Conservation (phyloP, 2,329 filamentous ascomycete species). For the Tolypocladium tropicale region DNA sequence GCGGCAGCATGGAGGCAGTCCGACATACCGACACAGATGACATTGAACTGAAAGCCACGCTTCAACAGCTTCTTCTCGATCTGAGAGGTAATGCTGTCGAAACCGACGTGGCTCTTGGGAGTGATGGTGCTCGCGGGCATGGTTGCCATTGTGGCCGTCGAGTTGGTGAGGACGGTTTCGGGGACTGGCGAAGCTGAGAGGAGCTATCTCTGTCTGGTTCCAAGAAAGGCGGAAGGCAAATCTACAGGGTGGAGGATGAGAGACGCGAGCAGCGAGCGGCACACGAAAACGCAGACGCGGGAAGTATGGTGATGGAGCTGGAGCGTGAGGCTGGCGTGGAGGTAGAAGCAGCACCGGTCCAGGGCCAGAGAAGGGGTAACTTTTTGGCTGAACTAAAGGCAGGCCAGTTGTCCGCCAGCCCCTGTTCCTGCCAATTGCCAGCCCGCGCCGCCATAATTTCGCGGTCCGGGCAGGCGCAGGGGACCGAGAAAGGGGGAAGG, state of each 20-base stretch:
- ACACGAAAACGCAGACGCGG: conserved; percentile 3
- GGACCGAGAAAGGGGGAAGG: conserved; percentile 33
- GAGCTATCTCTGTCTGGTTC: conserved; percentile 13
- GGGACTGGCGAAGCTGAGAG: conserved; percentile 16
- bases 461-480: conserved; percentile 27
- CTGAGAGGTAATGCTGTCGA: conserved; percentile 99
- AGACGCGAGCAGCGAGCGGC: conserved; percentile 2
- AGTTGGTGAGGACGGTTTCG: background rate
- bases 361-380: conserved; percentile 21
- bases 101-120: conserved; percentile 97
- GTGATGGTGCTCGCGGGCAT: conserved; percentile 64
- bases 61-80: conserved; percentile 99
- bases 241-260: conserved; percentile 12
- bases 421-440: conserved; percentile 27
- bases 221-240: conserved; percentile 23
- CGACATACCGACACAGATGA: conserved; percentile 93
- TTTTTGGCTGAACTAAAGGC: conserved; percentile 20
- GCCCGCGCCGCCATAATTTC: conserved; percentile 34
- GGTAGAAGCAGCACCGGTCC: conserved; percentile 3
- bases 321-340: conserved; percentile 1
- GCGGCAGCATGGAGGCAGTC: background rate
- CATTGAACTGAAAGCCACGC: conserved; percentile 99
- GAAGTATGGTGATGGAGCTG: conserved; percentile 1
- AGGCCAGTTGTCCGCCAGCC: conserved; percentile 1
- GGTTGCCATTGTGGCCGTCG: conserved; percentile 36